Evolutionary conservation across 768 basidiomycete genomes (phyloP), one percentile per base, ranked within the genome.

Genomic region (Rhizopogon salebrosus): DNA sequence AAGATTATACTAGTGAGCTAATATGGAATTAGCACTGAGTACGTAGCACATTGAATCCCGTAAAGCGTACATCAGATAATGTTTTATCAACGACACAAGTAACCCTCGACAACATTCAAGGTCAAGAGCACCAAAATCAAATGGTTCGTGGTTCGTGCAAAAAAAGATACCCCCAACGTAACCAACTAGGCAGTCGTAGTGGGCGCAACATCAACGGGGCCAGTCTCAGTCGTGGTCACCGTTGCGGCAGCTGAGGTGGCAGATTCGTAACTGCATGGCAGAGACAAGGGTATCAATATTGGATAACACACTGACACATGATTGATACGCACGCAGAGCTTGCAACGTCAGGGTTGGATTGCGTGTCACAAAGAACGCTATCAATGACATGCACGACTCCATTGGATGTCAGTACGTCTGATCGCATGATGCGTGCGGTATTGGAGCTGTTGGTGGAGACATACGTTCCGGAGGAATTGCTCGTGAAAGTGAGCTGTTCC

Each of bases 331-430:
- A 85, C 82, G 82, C 83, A 52, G 77, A 74, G 41, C 65, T 72
- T 5, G 83, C 85, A 1, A 73, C 76, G 4, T 58, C 57, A 8
- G 71, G 41, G 60, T 85, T 66, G 2, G 54, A 58, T 6, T 73
- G 63, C 3, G 72, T 69, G 63, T 81, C 75, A 14, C 80, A 38
- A 29, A 87, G 71, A 9, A 84, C 80, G 16, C 68, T 58, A 57
- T 84, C 72, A 54, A 86, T 75, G 38, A 84, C 63, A 63, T 90
- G 86, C 8, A 86, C 64, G 38, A 89, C 89, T 41, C 87, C 88
- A 56, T 90, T 89, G 16, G 73, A 62, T 23, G 80, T 64, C 57
- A 89, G 69, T 5, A 86, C 73, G 62, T 90, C 85, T 13, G 79
- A 64, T 48, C 74, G 72, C 38, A 84, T 60, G 59, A 90, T 79